Evolutionary conservation across 2,329 filamentous ascomycete species (phyloP), one percentile per base, ranked within the genome.

Genomic region (Microcera coccophila): DNA sequence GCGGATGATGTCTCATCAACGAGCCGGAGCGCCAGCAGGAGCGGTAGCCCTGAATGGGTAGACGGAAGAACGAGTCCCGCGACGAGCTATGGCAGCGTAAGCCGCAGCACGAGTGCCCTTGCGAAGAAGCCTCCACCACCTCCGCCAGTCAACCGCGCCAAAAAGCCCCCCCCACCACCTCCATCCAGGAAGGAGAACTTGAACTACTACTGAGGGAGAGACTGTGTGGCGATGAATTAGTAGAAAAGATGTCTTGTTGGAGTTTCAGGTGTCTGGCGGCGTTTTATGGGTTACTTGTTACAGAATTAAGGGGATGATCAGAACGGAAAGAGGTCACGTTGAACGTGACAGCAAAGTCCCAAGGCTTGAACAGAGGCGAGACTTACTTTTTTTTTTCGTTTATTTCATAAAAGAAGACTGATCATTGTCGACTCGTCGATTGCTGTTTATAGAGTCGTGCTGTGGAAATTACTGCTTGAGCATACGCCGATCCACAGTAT

Each of bases 91-190:
- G 75, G 73, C 45, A 79, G 76, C 57, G 55, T 78, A 35, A 77
- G 68, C 50, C 66, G 71, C 35, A 76, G 66, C 41, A 62, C 70
- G 28, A 61, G 52, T 19, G 54, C 57, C 9, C 34, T 58, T 22
- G 60, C 67, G 42, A 79, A 78, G 69, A 80, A 80, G 65, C 63
- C 76, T 10, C 76, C 76, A 33, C 76, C 76, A 35, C 76, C 76
- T 3, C 66, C 75, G 8, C 75, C 75, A 24, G 61, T 64, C 22
- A 71, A 77, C 49, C 72, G 75, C 11, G 67, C 63, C 39, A 67
- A 65, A 55, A 67, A 67, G 56, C 64, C 64, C 4, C 60, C 67
- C 17, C 64, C 64, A 12, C 62, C 64, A 32, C 63, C 65, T 24
- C 64, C 64, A 11, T 44, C 59, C 2, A 53, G 62, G 32, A 57